Evolutionary conservation across 2,329 filamentous ascomycete genomes (phyloP).

Genomic region (Talaromyces sp.): DNA sequence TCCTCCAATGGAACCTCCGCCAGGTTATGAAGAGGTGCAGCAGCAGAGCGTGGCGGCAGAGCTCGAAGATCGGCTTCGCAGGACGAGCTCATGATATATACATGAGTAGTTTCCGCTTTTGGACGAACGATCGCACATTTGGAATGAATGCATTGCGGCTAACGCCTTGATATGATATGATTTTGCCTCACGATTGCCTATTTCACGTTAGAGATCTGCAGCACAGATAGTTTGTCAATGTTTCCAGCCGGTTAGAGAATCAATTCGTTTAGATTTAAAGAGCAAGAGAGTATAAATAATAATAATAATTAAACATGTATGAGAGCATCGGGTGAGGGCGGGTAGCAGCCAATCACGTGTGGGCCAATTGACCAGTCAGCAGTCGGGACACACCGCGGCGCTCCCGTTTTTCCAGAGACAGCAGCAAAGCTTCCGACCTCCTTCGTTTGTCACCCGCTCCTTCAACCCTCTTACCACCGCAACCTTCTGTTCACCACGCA

Average conservation of each 20-base stretch:
- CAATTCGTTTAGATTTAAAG: not conserved
- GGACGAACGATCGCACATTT: not conserved
- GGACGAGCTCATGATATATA: constrained; percentile 19
- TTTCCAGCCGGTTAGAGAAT: not conserved
- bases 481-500: constrained; percentile 12
- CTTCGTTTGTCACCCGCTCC: constrained; percentile 20
- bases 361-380: constrained; percentile 32
- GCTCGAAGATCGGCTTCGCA: constrained; percentile 56
- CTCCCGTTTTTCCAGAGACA: constrained; percentile 39
- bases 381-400: constrained; percentile 24
- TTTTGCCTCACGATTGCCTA: not conserved
- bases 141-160: not conserved
- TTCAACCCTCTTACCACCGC: constrained; percentile 7
- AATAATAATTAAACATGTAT: not conserved
- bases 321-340: constrained; percentile 13
- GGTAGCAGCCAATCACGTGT: constrained; percentile 35
- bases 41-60: constrained; percentile 72
- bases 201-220: not conserved
- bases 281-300: not conserved
- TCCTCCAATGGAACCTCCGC: constrained; percentile 72
- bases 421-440: constrained; percentile 27
- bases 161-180: not conserved
- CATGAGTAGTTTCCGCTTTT: not conserved
- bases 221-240: not conserved
- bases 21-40: constrained; percentile 88